Evolutionary conservation across 345 rosid species (phyloP).

Genomic region (Linum usitatissimum): DNA sequence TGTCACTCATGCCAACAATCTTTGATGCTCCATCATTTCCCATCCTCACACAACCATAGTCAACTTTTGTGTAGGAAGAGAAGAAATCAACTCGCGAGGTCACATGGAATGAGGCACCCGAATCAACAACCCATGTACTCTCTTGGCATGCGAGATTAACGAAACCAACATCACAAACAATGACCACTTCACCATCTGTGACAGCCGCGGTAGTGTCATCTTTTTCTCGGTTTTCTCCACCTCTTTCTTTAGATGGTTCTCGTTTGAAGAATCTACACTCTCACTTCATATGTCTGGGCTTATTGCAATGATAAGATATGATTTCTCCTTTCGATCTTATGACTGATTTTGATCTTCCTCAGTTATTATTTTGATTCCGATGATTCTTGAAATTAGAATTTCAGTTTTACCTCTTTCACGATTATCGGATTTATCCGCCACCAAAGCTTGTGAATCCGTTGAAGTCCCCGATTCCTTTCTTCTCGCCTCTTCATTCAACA

Average conservation of each 20-base stretch:
- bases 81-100: background rate
- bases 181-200: background rate
- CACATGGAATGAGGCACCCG: conserved; percentile 1
- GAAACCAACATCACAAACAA: background rate
- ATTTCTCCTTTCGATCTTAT: no score
- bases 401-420: no score
- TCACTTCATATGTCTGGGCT: background rate
- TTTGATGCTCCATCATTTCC: background rate
- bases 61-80: background rate
- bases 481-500: no score
- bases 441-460: no score
- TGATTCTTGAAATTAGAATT: no score
- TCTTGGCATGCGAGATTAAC: conserved; percentile 3
- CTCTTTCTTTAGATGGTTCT: background rate
- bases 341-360: no score
- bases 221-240: background rate
- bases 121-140: background rate
- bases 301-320: background rate
- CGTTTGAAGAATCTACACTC: background rate
- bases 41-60: conserved; percentile 3
- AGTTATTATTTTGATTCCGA: no score
- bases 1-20: background rate
- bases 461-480: no score
- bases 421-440: no score
- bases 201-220: background rate